Percentiles rank a stretch among this genome's conserved stretches.
phyloP scores from a whole-genome alignment of 495 filamentous ascomycete species.

The Bacidia gigantensis region DNA sequence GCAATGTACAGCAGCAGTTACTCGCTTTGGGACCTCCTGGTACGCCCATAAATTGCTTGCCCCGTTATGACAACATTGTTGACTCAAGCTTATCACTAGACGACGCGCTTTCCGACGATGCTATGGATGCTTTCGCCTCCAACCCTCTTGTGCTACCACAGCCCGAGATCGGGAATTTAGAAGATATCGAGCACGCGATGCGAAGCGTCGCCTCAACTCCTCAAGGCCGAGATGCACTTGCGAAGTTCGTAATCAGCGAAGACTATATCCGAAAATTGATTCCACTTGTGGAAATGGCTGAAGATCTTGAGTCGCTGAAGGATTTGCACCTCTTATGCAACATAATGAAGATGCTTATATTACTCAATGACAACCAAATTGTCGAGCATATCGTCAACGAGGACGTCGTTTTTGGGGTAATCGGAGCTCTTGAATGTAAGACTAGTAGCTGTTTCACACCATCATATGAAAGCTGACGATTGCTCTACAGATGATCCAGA shows the following conservation, averaged over 20 bases:
- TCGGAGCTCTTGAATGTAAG: constrained; percentile 87
- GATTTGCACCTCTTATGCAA: constrained; percentile 89
- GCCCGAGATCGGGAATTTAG: constrained; percentile 64
- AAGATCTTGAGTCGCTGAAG: constrained; percentile 73
- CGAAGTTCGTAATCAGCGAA: constrained; percentile 69
- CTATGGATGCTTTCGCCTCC: constrained; percentile 44
- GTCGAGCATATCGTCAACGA: constrained; percentile 90
- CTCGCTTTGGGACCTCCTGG: constrained; percentile 28
- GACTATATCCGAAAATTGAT: constrained; percentile 83
- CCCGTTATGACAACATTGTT: constrained; percentile 10
- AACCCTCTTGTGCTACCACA: constrained; percentile 60
- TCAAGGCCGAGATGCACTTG: constrained; percentile 71
- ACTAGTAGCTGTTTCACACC: not conserved
- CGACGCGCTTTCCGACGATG: constrained; percentile 82
- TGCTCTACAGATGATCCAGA: constrained; percentile 67
- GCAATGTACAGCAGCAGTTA: constrained; percentile 61
- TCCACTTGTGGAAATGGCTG: constrained; percentile 69
- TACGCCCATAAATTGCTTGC: not conserved
- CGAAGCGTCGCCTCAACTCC: constrained; percentile 59
- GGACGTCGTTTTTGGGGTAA: constrained; percentile 76
- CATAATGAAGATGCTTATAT: constrained; percentile 91
- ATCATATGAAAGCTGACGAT: constrained; percentile 4
- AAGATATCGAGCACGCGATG: constrained; percentile 71
- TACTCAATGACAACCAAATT: constrained; percentile 86
- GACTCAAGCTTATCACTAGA: constrained; percentile 33